A percentile compares a stretch with the other conserved stretches of the same genome.
phyloP scores from a whole-genome alignment of 2,329 filamentous ascomycete species.

The Fusarium humuli region DNA sequence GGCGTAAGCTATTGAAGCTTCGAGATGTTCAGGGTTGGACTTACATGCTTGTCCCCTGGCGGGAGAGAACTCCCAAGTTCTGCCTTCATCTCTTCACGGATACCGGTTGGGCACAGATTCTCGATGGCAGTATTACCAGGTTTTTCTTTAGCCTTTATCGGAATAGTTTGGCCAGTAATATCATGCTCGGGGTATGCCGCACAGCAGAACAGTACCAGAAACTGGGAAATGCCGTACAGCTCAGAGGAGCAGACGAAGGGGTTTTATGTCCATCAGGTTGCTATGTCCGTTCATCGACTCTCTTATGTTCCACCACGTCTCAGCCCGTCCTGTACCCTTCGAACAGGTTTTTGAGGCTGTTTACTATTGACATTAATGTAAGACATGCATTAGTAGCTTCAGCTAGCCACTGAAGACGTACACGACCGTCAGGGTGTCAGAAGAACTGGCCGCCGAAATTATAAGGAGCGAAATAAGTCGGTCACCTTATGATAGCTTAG shows the following conservation, averaged over 20 bases:
- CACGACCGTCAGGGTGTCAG: background rate
- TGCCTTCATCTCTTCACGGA: conserved; percentile 6
- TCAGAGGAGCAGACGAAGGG: background rate
- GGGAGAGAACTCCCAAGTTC: conserved; percentile 42
- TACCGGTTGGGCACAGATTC: too few species aligned
- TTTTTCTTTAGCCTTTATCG: background rate
- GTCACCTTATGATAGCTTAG: too few species aligned
- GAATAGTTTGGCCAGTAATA: background rate
- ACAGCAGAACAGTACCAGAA: background rate
- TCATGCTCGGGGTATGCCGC: background rate
- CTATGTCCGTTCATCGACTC: background rate
- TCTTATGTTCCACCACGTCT: background rate
- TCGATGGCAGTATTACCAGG: background rate
- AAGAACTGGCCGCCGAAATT: background rate
- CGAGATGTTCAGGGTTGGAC: background rate
- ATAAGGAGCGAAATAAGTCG: too few species aligned
- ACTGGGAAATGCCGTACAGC: background rate
- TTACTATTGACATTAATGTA: background rate
- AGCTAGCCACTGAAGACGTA: background rate
- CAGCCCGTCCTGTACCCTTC: background rate
- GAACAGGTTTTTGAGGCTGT: background rate
- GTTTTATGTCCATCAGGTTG: background rate
- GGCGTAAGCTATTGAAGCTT: background rate
- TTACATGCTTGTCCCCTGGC: conserved; percentile 45
- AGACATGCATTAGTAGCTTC: conserved; percentile 21